Evolutionary conservation across 2,329 filamentous ascomycete genomes (phyloP).

Genomic region (Ascochyta fabae): DNA sequence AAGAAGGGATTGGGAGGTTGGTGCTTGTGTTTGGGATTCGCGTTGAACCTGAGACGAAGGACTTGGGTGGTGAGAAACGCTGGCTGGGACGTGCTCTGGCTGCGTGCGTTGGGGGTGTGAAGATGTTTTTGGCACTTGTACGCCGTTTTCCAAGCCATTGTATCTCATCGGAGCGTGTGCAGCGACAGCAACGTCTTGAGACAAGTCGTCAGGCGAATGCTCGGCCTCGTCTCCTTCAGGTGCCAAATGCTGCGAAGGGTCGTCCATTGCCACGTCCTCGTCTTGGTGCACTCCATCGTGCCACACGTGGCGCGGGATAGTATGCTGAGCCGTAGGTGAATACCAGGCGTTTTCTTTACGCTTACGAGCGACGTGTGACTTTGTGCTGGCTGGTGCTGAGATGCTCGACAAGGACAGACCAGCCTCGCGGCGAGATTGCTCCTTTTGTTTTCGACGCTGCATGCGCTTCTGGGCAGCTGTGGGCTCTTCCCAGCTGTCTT

Average conservation of each 20-base stretch:
- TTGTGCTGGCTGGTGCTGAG: constrained; percentile 27
- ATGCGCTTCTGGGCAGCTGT: constrained; percentile 26
- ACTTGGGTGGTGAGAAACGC: constrained; percentile 27
- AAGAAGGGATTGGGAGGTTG: constrained; percentile 25
- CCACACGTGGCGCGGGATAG: constrained; percentile 17
- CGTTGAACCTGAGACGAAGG: constrained; percentile 32
- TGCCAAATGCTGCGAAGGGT: constrained; percentile 22
- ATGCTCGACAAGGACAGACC: constrained; percentile 35
- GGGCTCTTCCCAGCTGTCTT: constrained; percentile 43
- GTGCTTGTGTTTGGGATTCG: constrained; percentile 25
- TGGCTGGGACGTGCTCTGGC: constrained; percentile 26
- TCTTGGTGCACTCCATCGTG: constrained; percentile 25
- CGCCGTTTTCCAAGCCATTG: constrained; percentile 26
- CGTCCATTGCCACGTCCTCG: constrained; percentile 32
- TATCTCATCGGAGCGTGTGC: constrained; percentile 21
- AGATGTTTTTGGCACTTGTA: constrained; percentile 49
- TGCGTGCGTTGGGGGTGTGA: constrained; percentile 42
- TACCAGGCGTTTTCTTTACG: not conserved
- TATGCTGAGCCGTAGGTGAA: not conserved
- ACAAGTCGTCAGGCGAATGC: constrained; percentile 44
- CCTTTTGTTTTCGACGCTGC: constrained; percentile 28
- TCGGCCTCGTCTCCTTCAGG: constrained; percentile 26
- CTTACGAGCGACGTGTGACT: not conserved
- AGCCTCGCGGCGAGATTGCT: constrained; percentile 32
- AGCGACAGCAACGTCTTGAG: constrained; percentile 26